phyloP scores from a whole-genome alignment of 2,329 filamentous ascomycete genomes.

The Talaromyces sp. region DNA sequence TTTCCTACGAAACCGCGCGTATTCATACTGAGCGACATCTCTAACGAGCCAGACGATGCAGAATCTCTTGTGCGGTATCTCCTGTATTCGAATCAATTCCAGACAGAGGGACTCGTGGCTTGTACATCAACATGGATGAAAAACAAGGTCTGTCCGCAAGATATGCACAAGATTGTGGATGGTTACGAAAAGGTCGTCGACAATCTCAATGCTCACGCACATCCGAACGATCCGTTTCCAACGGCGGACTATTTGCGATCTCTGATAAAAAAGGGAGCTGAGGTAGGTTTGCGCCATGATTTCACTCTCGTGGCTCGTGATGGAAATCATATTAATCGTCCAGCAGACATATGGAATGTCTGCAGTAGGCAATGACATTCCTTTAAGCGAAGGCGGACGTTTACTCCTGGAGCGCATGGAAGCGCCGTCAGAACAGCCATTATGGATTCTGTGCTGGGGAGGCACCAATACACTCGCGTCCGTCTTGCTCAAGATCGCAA shows the following conservation, averaged over 20 bases:
- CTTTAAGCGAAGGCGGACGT: background rate
- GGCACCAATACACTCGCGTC: slow-evolving; percentile 53
- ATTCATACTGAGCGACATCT: slow-evolving; percentile 45
- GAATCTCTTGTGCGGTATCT: slow-evolving; percentile 46
- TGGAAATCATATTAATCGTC: background rate
- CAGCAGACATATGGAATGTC: background rate
- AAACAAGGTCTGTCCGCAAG: slow-evolving; percentile 39
- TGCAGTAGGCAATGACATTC: background rate
- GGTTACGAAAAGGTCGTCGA: slow-evolving; percentile 39
- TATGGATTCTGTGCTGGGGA: slow-evolving; percentile 55
- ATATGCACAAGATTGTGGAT: slow-evolving; percentile 45
- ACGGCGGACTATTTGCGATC: slow-evolving; percentile 18
- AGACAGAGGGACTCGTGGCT: slow-evolving; percentile 46
- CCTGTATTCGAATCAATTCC: slow-evolving; percentile 47
- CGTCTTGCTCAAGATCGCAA: slow-evolving; percentile 38
- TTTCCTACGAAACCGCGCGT: slow-evolving; percentile 23
- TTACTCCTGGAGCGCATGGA: slow-evolving; percentile 30
- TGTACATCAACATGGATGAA: slow-evolving; percentile 48
- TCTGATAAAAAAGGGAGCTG: background rate
- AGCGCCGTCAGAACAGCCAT: slow-evolving; percentile 37
- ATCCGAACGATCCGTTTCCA: slow-evolving; percentile 44
- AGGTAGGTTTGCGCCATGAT: background rate
- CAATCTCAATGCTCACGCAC: slow-evolving; percentile 46
- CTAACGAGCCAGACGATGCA: slow-evolving; percentile 47
- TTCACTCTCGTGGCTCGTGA: background rate